Conservation (phyloP, 257 asterid genomes). For the Linderniella brevidens region DNA sequence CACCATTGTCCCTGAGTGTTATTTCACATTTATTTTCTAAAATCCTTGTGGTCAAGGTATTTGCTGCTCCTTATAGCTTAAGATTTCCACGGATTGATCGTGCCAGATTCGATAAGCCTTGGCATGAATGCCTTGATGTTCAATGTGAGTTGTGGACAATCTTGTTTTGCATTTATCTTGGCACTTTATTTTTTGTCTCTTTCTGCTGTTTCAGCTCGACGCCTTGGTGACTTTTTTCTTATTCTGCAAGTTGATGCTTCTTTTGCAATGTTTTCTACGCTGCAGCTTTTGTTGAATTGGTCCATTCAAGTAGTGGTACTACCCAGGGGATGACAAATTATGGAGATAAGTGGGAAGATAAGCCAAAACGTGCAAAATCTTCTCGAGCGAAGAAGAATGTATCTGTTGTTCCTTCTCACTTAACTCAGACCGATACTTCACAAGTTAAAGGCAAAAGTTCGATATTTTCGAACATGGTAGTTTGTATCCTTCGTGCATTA, state of each 20-base stretch:
- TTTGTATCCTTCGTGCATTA: conserved; percentile 57
- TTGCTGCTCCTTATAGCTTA: conserved; percentile 95
- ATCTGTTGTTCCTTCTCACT: conserved; percentile 80
- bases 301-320: conserved; percentile 87
- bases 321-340: conserved; percentile 36
- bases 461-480: conserved; percentile 45
- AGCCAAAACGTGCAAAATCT: conserved; percentile 31
- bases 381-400: conserved; percentile 39
- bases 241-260: neutral
- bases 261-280: conserved; percentile 3
- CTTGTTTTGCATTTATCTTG: too few species aligned
- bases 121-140: conserved; percentile 96
- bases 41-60: conserved; percentile 40
- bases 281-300: conserved; percentile 85
- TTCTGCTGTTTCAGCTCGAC: too few species aligned
- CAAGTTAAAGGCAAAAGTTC: conserved; percentile 68
- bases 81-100: conserved; percentile 97
- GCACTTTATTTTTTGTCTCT: too few species aligned
- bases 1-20: neutral
- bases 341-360: conserved; percentile 29
- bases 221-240: too few species aligned
- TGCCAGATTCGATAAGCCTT: conserved; percentile 88
- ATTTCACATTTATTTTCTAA: conserved; percentile 4
- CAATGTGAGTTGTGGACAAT: conserved; percentile 38
- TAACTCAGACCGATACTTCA: conserved; percentile 77